phyloP scores from a whole-genome alignment of 2,329 filamentous ascomycete species.

The Botrytis cinerea region DNA sequence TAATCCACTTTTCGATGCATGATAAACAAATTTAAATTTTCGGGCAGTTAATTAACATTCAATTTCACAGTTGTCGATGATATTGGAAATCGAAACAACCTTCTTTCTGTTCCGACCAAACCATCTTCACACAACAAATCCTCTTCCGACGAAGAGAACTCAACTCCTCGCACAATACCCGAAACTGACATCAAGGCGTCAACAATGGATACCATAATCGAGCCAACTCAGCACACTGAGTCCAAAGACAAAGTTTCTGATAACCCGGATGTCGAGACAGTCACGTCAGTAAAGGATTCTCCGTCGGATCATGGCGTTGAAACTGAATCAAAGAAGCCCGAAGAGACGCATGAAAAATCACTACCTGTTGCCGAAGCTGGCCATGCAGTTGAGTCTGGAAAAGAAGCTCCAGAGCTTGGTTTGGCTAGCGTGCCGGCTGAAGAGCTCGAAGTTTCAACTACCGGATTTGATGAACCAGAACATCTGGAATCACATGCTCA shows the following conservation, averaged over 20 bases:
- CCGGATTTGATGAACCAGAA: neutral
- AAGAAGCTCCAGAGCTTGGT: neutral
- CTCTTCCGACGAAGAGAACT: conserved; percentile 9
- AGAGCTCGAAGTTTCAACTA: conserved; percentile 15
- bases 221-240: conserved; percentile 1
- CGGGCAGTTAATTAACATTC: conserved; percentile 9
- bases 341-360: neutral
- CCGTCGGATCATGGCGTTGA: neutral
- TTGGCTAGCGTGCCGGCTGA: neutral
- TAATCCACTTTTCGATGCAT: neutral
- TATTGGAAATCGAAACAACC: conserved; percentile 56
- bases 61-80: conserved; percentile 50
- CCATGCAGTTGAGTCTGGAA: neutral
- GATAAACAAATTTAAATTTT: neutral
- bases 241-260: neutral
- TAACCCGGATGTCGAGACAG: neutral
- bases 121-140: conserved; percentile 19
- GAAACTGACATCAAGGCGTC: conserved; percentile 3
- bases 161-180: conserved; percentile 14
- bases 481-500: neutral
- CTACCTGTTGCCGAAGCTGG: neutral
- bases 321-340: neutral
- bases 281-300: neutral
- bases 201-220: neutral
- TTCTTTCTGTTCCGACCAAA: conserved; percentile 44